Conservation (phyloP, 2,329 filamentous ascomycete genomes). For the Tolypocladium sp. region DNA sequence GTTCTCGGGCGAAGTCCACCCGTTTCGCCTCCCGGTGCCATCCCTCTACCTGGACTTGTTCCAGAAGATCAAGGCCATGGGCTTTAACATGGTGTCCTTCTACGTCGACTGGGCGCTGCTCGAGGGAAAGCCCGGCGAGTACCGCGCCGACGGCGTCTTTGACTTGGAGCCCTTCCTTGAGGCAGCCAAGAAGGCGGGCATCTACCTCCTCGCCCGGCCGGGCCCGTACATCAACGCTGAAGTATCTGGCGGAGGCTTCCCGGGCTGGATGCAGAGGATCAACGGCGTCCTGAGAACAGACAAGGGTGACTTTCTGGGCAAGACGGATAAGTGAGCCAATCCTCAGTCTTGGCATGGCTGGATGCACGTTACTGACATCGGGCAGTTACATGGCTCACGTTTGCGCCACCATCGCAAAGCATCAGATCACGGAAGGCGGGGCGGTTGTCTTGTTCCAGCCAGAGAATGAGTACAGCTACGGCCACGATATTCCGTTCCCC, state of each 20-base stretch:
- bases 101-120: slow-evolving; percentile 72
- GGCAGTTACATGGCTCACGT: slow-evolving; percentile 52
- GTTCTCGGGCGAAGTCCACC: slow-evolving; percentile 67
- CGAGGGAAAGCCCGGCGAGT: slow-evolving; percentile 63
- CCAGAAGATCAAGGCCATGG: slow-evolving; percentile 73
- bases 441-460: slow-evolving; percentile 72
- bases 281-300: slow-evolving; percentile 55
- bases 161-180: slow-evolving; percentile 67
- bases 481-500: slow-evolving; percentile 44
- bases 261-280: slow-evolving; percentile 69
- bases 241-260: slow-evolving; percentile 66
- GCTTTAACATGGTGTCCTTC: slow-evolving; percentile 72
- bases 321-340: slow-evolving; percentile 51
- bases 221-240: slow-evolving; percentile 77
- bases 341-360: too few relatives aligned
- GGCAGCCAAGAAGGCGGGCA: slow-evolving; percentile 61
- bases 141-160: slow-evolving; percentile 63
- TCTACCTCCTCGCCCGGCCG: slow-evolving; percentile 66
- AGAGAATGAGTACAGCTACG: slow-evolving; percentile 68
- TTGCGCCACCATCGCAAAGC: slow-evolving; percentile 57
- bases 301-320: slow-evolving; percentile 50
- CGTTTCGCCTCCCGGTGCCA: slow-evolving; percentile 43
- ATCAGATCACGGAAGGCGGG: slow-evolving; percentile 75
- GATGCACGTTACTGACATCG: background rate
- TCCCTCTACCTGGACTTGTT: slow-evolving; percentile 59